Percentiles rank a stretch among this genome's conserved stretches.
Evolutionary conservation across 2,329 filamentous ascomycete species (phyloP).

Genomic region (Fusarium incarnatum): DNA sequence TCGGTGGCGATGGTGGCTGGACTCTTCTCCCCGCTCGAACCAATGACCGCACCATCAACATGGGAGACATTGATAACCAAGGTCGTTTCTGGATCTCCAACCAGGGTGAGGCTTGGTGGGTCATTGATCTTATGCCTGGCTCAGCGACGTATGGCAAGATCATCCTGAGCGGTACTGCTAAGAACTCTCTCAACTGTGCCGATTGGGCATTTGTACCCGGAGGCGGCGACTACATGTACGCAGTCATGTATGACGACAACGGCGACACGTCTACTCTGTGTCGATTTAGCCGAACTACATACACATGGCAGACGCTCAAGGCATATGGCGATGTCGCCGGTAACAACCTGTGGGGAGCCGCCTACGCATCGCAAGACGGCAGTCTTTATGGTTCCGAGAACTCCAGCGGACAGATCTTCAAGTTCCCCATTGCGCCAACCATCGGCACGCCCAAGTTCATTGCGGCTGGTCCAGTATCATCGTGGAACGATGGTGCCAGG

Average conservation of each 20-base stretch:
- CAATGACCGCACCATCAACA: conserved; percentile 27
- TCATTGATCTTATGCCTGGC: conserved; percentile 36
- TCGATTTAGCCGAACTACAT: conserved; percentile 38
- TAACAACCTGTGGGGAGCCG: conserved; percentile 37
- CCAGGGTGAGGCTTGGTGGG: conserved; percentile 40
- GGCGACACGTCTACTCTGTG: conserved; percentile 20
- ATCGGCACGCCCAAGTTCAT: conserved; percentile 23
- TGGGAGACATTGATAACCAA: conserved; percentile 43
- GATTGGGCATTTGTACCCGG: conserved; percentile 45
- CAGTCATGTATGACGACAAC: conserved; percentile 14
- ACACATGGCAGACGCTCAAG: conserved; percentile 34
- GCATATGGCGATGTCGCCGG: conserved; percentile 18
- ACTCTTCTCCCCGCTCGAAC: conserved; percentile 30
- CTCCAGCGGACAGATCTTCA: conserved; percentile 33
- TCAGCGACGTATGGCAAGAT: conserved; percentile 39
- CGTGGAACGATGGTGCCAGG: conserved; percentile 37
- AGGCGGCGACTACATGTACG: conserved; percentile 43
- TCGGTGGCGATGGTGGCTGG: conserved; percentile 37
- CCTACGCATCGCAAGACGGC: conserved; percentile 38
- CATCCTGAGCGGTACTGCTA: conserved; percentile 30
- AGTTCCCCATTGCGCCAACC: conserved; percentile 36
- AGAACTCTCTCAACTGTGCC: conserved; percentile 12
- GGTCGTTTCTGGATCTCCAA: conserved; percentile 43
- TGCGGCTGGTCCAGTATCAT: conserved; percentile 23
- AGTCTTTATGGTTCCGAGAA: conserved; percentile 39